Evolutionary conservation across 352 stramenopile species (phyloP).

Genomic region (Phytophthora nicotianae): DNA sequence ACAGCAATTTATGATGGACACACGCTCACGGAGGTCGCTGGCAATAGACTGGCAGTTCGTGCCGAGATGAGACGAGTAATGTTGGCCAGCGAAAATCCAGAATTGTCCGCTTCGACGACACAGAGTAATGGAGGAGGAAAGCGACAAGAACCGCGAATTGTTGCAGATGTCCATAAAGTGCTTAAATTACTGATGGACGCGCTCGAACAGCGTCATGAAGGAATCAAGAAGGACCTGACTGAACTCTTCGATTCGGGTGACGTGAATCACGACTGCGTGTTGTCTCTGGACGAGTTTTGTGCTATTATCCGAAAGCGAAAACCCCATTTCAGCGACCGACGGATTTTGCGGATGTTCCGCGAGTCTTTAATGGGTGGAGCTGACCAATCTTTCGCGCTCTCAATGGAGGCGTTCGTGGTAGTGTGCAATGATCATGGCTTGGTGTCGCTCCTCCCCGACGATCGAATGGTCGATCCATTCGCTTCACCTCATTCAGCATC

Average conservation of each 20-base stretch:
- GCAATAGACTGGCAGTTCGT: constrained; percentile 70
- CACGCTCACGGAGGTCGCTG: constrained; percentile 54
- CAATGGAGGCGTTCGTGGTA: constrained; percentile 69
- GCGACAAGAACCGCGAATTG: constrained; percentile 45
- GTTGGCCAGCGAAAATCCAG: constrained; percentile 34
- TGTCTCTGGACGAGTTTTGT: constrained; percentile 73
- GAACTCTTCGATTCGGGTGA: constrained; percentile 66
- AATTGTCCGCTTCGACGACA: constrained; percentile 2
- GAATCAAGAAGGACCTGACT: constrained; percentile 60
- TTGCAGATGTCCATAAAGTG: constrained; percentile 64
- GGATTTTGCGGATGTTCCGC: constrained; percentile 78
- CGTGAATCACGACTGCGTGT: constrained; percentile 72
- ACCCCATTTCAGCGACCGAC: constrained; percentile 66
- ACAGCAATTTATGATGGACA: constrained; percentile 64
- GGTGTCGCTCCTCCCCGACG: constrained; percentile 64
- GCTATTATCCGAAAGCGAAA: constrained; percentile 63
- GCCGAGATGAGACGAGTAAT: constrained; percentile 77
- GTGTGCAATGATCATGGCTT: constrained; percentile 78
- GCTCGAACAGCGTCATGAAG: constrained; percentile 58
- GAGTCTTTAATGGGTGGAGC: constrained; percentile 66
- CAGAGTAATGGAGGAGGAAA: constrained; percentile 13
- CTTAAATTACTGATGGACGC: constrained; percentile 61
- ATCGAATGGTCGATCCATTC: constrained; percentile 64
- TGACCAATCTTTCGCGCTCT: constrained; percentile 76
- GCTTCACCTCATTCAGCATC: not conserved